phyloP scores from a whole-genome alignment of 257 asterid genomes.

The Lavandula angustifolia region DNA sequence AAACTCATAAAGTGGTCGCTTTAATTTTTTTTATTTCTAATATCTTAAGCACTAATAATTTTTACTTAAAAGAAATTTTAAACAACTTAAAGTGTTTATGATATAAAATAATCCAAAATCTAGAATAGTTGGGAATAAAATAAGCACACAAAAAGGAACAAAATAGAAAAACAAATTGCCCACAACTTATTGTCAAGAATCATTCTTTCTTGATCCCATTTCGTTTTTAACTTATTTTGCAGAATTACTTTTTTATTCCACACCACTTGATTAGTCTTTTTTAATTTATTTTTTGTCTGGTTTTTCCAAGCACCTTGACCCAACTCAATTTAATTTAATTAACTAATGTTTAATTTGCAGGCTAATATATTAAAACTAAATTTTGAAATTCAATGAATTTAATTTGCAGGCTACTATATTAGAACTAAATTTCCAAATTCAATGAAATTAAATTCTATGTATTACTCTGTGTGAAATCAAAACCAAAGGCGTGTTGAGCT shows the following conservation, averaged over 20 bases:
- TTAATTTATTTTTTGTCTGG: neutral
- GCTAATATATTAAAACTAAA: too few relatives aligned
- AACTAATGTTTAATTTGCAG: neutral
- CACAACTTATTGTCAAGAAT: slow-evolving; percentile 31
- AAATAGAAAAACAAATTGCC: slow-evolving; percentile 19
- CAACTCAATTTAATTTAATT: neutral
- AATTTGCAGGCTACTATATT: too few relatives aligned
- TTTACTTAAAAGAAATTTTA: too few relatives aligned
- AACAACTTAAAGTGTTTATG: too few relatives aligned
- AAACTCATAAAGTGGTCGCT: too few relatives aligned
- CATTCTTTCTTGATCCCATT: slow-evolving; percentile 23
- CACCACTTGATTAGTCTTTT: slow-evolving; percentile 33
- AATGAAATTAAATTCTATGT: too few relatives aligned
- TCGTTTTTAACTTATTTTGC: slow-evolving; percentile 12
- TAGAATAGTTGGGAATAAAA: slow-evolving; percentile 14
- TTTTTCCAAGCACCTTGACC: slow-evolving; percentile 23
- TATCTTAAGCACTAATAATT: too few relatives aligned
- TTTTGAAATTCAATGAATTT: too few relatives aligned
- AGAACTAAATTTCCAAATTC: too few relatives aligned
- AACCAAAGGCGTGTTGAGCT: slow-evolving; percentile 52
- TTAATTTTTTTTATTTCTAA: too few relatives aligned
- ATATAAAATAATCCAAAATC: neutral
- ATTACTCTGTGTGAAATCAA: slow-evolving; percentile 18
- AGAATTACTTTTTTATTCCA: slow-evolving; percentile 12
- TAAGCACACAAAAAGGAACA: neutral